Conservation (phyloP, 257 asterid species). For the Hygrophila difformis region DNA sequence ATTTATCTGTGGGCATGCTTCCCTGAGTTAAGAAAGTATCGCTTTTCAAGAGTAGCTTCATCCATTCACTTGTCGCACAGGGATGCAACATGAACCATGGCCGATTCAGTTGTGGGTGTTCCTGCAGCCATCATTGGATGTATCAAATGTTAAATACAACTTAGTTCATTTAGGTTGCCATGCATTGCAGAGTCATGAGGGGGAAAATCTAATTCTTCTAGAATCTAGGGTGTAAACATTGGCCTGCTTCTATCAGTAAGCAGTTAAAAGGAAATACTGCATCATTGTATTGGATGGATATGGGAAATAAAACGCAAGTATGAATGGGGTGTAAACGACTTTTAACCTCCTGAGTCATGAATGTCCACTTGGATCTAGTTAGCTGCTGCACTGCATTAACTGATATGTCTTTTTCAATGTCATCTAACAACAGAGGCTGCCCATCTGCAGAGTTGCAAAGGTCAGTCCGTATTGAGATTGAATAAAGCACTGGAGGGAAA, state of each 20-base stretch:
- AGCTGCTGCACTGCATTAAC: conserved; percentile 38
- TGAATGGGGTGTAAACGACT: background rate
- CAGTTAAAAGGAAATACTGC: background rate
- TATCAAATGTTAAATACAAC: too few relatives aligned
- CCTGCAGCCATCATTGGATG: conserved; percentile 46
- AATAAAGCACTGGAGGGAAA: too few relatives aligned
- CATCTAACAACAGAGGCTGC: conserved; percentile 56
- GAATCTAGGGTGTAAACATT: background rate
- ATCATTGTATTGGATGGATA: background rate
- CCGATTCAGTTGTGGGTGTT: conserved; percentile 66
- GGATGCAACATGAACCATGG: conserved; percentile 89
- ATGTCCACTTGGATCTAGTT: conserved; percentile 61
- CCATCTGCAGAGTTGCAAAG: conserved; percentile 54
- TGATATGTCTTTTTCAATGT: conserved; percentile 50
- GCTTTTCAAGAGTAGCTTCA: conserved; percentile 53
- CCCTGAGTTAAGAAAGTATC: conserved; percentile 22
- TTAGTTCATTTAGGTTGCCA: too few relatives aligned
- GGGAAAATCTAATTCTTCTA: too few relatives aligned
- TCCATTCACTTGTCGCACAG: conserved; percentile 86
- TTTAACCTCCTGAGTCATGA: conserved; percentile 72
- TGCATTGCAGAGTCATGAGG: too few relatives aligned
- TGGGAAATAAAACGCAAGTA: background rate
- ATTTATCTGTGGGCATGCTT: conserved; percentile 27
- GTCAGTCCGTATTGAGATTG: too few relatives aligned
- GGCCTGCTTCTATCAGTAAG: conserved; percentile 1